Evolutionary conservation across 2,329 filamentous ascomycete species (phyloP), one percentile per base, ranked within the genome.

Genomic region (Cladophialophora immunda): DNA sequence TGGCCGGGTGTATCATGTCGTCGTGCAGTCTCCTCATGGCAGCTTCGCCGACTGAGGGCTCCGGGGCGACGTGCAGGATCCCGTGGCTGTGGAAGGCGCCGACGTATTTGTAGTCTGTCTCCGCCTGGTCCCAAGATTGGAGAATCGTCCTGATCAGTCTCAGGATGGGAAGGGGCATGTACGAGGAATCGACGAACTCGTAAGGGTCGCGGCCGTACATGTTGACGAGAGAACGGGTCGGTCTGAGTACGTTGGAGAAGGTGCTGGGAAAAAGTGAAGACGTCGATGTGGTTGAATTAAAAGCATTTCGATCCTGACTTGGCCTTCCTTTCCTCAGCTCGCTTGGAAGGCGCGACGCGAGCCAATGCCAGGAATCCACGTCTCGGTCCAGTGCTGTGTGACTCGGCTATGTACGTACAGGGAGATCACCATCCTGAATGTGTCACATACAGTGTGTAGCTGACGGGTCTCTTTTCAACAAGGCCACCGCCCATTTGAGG

Each of bases 171-270:
- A 22, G 8, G 15, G 64, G 58, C 22, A 62, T n/a, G n/a, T 29
- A 22, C 6, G 52, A 53, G 38, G 54, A 19, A 17, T 66, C 62
- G 52, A 29, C 29, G 30, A 66, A 66, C 8, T 58, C 54, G 30
- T 66, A 66, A 11, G 59, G 59, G 53, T 66, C 64, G 22, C 64
- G 64, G 25, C 9, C 30, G 50, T 53, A 62, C 58, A 62, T 62
- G 15, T 9, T 50, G 45, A 25, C 6, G 11, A 25, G 19, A 25
- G 45, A 4, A 13, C 9, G 11, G 19, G 3, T 6, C 19, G 17
- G n/a, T 22, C 19, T 47, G 17, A 4, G 32, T 11, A 34, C 32
- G 4, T 30, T 30, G 29, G 29, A 30, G 29, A 30, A 30, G 32
- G 32, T 34, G 32, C n/a, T n/a, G n/a, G n/a, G n/a, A n/a, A n/a